Base-by-base conservation (phyloP, 2,329 filamentous ascomycete genomes). In the Aspergillus candidus region DNA sequence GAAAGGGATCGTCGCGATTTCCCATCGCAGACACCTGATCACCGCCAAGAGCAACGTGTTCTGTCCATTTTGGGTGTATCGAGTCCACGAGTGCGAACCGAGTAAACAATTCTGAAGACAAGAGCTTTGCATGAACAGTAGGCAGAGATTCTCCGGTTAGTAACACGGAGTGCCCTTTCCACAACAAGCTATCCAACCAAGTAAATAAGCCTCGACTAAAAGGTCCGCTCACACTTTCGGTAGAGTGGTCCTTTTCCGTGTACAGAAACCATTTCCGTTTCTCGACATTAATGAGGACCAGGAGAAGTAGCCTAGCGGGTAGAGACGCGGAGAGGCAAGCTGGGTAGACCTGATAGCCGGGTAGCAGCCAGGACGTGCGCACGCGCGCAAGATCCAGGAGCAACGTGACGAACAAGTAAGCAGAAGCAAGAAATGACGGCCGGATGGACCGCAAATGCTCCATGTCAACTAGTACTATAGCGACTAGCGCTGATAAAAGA, bases 181-280 rank as follows among this genome's bases (percentile, higher is more conserved):
- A 39, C 14, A 58, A 32, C 36, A 55, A 42, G 11, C 42, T 37
- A 40, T 55, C 54, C 37, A 74, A 61, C 73, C 73, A 76, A 53
- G 62, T 69, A 47, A 75, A 75, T 13, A 72, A 55, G 2, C 60
- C 60, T 15, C 65, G 58, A 41, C 57, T 71, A 48, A 71, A 68
- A 10, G 70, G 52, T 4, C 72, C 68, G 43, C 70, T 72, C 5
- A 71, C 72, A 29, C 66, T 69, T 51, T 78, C 75, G 0, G 55
- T 62, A 2, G 73, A 72, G 11, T 54, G 56, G 3, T 53, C 30
- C 2, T 58, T 58, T 31, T 64, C 66, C 13, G 55, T 54, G 0
- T 54, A 48, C 1, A 61, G 42, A 4, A 68, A 50, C 11, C 65
- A 50, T 6, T 51, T 52, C 18, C 55, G 46, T 42, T 73, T 74